Evolutionary conservation across 129 eudicot species (phyloP).

Genomic region (Calendula officinalis): DNA sequence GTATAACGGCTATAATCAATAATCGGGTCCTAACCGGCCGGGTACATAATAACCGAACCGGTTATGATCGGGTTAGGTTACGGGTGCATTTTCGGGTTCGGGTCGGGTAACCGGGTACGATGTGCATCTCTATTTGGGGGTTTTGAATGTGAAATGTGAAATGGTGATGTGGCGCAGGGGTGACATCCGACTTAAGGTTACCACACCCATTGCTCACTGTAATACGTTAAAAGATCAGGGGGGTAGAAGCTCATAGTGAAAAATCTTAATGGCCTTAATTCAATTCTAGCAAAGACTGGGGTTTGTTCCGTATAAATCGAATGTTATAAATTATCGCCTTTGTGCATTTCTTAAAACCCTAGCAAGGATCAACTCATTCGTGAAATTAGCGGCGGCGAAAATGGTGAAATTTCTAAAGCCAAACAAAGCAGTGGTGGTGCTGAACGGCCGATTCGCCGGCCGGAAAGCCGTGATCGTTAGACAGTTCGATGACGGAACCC

Average conservation of each 20-base stretch:
- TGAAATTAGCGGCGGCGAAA: conserved; percentile 30
- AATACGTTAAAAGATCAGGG: neutral
- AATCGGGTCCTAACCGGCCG: no score
- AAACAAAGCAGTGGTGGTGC: conserved; percentile 54
- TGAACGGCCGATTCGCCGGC: conserved; percentile 54
- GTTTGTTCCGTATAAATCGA: neutral
- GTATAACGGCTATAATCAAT: no score
- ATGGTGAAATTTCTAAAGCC: conserved; percentile 61
- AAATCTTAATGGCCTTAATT: conserved; percentile 21
- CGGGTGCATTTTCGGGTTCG: no score
- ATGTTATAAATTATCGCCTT: neutral
- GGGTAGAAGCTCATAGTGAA: neutral
- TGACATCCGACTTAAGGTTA: neutral
- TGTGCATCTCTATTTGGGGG: no score
- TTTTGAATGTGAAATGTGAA: no score
- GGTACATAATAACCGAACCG: no score
- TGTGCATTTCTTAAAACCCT: conserved; percentile 18
- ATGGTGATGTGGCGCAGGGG: no score
- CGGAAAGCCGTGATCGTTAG: conserved; percentile 48
- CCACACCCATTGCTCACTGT: neutral
- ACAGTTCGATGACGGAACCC: conserved; percentile 51
- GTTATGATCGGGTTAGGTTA: no score
- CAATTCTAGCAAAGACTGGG: neutral
- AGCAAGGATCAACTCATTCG: conserved; percentile 12
- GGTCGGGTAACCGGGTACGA: no score